Evolutionary conservation across 257 asterid species (phyloP).

Genomic region (Parsonsia alboflavescens): DNA sequence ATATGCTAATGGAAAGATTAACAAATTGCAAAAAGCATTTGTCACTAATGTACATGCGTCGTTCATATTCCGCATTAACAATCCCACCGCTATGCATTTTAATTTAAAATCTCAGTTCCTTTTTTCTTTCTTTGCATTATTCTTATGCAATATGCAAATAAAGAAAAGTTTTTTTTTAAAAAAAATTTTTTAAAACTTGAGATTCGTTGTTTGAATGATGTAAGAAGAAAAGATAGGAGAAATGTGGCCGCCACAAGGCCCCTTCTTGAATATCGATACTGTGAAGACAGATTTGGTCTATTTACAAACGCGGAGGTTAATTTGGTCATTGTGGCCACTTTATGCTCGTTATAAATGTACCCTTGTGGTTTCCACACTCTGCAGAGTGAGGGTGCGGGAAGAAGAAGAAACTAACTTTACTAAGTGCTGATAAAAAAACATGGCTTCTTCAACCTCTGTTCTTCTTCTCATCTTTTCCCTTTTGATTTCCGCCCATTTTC

Average conservation of each 20-base stretch:
- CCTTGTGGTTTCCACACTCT: too few relatives aligned
- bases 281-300: background rate
- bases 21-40: too few relatives aligned
- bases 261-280: background rate
- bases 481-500: slow-evolving; percentile 15
- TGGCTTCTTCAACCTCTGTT: slow-evolving; percentile 14
- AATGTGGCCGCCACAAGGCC: background rate
- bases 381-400: background rate
- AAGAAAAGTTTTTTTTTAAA: too few relatives aligned
- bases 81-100: too few relatives aligned
- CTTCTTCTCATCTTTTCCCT: slow-evolving; percentile 23
- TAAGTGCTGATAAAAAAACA: background rate
- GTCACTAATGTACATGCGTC: too few relatives aligned
- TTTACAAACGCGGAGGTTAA: background rate
- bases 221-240: background rate
- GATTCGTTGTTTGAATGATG: background rate
- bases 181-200: too few relatives aligned
- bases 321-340: background rate
- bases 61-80: too few relatives aligned
- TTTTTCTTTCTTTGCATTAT: too few relatives aligned
- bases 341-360: background rate
- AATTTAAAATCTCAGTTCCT: too few relatives aligned
- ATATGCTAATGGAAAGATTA: too few relatives aligned
- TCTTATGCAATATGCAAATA: background rate
- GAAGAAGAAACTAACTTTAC: background rate